Percentiles rank a stretch among this genome's conserved stretches.
These are phyloP conservation scores for Claviceps digitariae DNA, from an alignment of 2,329 filamentous ascomycete genomes.

Conservation along the genomic window DNA sequence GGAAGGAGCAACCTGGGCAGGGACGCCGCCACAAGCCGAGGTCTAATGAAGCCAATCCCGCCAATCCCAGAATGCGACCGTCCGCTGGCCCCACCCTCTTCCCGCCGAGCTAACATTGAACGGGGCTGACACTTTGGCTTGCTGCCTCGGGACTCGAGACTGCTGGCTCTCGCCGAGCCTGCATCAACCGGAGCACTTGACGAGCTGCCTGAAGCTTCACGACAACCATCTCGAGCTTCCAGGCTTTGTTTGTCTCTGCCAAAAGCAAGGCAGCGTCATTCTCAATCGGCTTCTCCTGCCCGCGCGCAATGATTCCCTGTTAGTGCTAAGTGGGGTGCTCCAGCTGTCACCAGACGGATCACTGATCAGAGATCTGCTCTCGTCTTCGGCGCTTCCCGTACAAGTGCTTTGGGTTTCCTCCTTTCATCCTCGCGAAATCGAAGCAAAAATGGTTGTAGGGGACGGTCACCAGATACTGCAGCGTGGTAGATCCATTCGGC, in stretches of 20 bases:
- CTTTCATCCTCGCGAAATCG: background rate
- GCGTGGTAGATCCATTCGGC: slow-evolving; percentile 30
- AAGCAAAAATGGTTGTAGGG: slow-evolving; percentile 16
- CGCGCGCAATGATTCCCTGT: background rate
- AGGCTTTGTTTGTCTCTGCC: background rate
- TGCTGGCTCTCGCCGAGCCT: background rate
- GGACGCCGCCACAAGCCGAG: background rate
- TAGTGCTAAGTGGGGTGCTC: background rate
- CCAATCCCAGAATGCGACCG: background rate
- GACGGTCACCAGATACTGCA: slow-evolving; percentile 13
- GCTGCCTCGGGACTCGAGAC: background rate
- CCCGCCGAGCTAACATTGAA: background rate
- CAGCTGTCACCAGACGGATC: background rate
- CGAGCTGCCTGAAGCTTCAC: background rate
- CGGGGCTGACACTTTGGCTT: background rate
- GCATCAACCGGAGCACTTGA: background rate
- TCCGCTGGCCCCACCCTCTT: background rate
- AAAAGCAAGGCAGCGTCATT: background rate
- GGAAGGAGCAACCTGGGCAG: no score
- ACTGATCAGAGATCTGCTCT: no score
- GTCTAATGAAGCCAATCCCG: background rate
- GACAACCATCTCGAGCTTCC: background rate
- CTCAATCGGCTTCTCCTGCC: background rate
- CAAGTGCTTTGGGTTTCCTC: background rate
- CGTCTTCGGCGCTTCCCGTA: background rate